Percentiles rank a stretch among this genome's conserved stretches.
These are phyloP conservation scores for Chlorella sp. DNA, from an alignment of 139 green algal species.

Conservation along the genomic window DNA sequence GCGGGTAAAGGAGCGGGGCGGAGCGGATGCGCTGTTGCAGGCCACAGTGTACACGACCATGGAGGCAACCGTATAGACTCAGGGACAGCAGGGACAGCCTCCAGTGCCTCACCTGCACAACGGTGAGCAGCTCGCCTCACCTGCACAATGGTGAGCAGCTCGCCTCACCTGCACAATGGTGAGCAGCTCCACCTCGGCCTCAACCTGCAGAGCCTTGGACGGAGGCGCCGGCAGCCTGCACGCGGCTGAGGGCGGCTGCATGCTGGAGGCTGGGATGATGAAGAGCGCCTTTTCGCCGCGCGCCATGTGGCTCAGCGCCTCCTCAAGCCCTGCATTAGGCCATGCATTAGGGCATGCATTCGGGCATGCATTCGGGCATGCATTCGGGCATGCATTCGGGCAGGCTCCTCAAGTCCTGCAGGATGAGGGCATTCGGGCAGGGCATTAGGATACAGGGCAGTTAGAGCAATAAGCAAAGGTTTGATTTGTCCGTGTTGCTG, in stretches of 20 bases:
- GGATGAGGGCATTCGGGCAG: background rate
- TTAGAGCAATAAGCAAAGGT: too few relatives aligned
- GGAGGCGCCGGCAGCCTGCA: constrained; percentile 32
- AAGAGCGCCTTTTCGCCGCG: constrained; percentile 43
- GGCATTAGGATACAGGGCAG: too few relatives aligned
- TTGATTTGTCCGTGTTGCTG: too few relatives aligned
- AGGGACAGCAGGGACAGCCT: too few relatives aligned
- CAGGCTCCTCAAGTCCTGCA: background rate
- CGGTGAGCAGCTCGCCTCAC: too few relatives aligned
- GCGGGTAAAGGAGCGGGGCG: too few relatives aligned
- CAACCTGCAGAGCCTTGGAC: constrained; percentile 28
- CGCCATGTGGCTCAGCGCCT: constrained; percentile 40
- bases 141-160: too few relatives aligned
- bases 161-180: constrained; percentile 45
- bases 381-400: background rate
- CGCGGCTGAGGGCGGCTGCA: constrained; percentile 13
- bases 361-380: background rate
- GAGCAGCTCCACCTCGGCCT: constrained; percentile 49
- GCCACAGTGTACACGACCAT: too few relatives aligned
- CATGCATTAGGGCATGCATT: background rate
- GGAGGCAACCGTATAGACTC: too few relatives aligned
- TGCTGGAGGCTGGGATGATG: constrained; percentile 20
- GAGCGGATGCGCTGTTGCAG: too few relatives aligned
- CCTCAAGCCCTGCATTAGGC: constrained; percentile 37
- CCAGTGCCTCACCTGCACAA: too few relatives aligned